These are phyloP conservation scores for Camelina sativa DNA, from an alignment of 345 rosid species.

Conservation along the genomic window DNA sequence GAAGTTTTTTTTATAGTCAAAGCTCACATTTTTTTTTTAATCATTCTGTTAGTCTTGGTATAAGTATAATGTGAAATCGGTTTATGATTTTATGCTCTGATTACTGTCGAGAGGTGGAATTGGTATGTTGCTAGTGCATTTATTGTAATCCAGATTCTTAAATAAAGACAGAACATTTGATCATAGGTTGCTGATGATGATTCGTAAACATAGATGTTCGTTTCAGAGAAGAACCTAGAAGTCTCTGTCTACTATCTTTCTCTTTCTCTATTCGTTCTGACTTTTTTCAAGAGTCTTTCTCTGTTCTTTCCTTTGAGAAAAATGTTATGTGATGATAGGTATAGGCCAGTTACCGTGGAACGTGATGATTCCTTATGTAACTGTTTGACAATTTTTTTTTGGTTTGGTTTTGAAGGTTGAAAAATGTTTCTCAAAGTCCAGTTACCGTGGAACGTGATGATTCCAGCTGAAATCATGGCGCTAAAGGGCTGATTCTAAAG, in stretches of 20 bases:
- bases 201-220: too few relatives aligned
- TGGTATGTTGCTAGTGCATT: too few relatives aligned
- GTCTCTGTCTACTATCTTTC: neutral
- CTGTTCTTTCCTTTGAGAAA: neutral
- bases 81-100: slow-evolving; percentile 1
- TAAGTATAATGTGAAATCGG: neutral
- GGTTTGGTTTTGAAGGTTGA: slow-evolving; percentile 23
- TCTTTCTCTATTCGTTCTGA: neutral
- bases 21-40: too few relatives aligned
- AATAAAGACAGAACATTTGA: too few relatives aligned
- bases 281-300: neutral
- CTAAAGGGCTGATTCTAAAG: slow-evolving; percentile 71
- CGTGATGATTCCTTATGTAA: neutral
- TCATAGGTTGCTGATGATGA: too few relatives aligned
- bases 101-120: neutral
- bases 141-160: too few relatives aligned
- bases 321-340: neutral
- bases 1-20: too few relatives aligned
- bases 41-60: too few relatives aligned
- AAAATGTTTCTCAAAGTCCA: slow-evolving; percentile 75
- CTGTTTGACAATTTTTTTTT: neutral
- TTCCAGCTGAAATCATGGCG: slow-evolving; percentile 72
- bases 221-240: neutral
- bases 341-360: too few relatives aligned
- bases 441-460: slow-evolving; percentile 79